These are phyloP conservation scores for Penicillium sp. DNA, from an alignment of 2,329 filamentous ascomycete species.

Conservation along the genomic window DNA sequence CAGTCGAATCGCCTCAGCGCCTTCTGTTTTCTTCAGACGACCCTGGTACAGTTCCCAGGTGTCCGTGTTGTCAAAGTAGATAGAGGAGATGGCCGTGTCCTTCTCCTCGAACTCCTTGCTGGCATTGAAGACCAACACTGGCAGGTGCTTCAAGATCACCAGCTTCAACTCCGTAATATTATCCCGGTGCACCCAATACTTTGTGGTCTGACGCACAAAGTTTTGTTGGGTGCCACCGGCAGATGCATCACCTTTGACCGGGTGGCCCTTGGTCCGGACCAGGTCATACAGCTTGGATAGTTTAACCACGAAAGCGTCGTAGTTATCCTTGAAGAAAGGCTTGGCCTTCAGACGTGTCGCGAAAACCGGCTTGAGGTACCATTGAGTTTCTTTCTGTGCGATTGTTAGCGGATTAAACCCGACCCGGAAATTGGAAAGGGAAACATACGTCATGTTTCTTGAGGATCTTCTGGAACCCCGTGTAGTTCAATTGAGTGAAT, in stretches of 20 bases:
- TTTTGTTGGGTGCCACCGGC: conserved; percentile 91
- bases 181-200: conserved; percentile 98
- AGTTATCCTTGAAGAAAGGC: conserved; percentile 98
- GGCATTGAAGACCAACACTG: conserved; percentile 93
- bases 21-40: conserved; percentile 94
- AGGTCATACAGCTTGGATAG: conserved; percentile 93
- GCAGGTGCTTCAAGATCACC: conserved; percentile 95
- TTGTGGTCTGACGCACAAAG: conserved; percentile 95
- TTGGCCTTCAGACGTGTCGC: conserved; percentile 91
- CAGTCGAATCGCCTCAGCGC: conserved; percentile 91
- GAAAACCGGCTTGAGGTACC: conserved; percentile 94
- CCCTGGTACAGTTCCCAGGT: conserved; percentile 94
- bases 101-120: conserved; percentile 92
- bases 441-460: conserved; percentile 92
- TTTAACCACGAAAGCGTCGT: conserved; percentile 91
- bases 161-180: conserved; percentile 98
- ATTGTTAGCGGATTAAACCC: conserved; percentile 3
- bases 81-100: conserved; percentile 94
- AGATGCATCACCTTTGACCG: conserved; percentile 84
- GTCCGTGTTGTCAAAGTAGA: conserved; percentile 95
- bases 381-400: conserved; percentile 80
- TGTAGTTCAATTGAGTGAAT: conserved; percentile 98
- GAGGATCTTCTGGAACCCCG: conserved; percentile 99
- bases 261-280: conserved; percentile 88
- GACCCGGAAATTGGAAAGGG: background rate